Evolutionary conservation across 2,329 filamentous ascomycete genomes (phyloP).

Genomic region (Clarireedia hainanense): DNA sequence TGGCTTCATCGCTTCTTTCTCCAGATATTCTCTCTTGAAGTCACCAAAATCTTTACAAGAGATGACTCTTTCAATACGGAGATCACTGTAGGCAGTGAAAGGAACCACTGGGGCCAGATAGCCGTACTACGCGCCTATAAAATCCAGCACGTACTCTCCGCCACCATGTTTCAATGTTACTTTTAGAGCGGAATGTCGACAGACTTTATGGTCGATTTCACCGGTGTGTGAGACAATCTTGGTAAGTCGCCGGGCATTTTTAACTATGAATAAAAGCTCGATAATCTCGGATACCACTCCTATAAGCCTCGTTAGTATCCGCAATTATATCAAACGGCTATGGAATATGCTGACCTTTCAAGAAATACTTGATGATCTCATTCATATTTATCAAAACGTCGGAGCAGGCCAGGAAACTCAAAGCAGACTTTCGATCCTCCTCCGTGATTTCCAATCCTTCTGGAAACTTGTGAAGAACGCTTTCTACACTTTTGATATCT

Average conservation of each 20-base stretch:
- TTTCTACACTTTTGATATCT: background rate
- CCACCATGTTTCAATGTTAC: background rate
- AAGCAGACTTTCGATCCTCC: background rate
- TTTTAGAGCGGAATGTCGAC: background rate
- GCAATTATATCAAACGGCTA: background rate
- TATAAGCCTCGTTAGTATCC: background rate
- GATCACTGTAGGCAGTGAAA: background rate
- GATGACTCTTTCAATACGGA: background rate
- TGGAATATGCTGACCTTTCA: background rate
- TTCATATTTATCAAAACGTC: background rate
- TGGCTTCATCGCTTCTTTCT: no score
- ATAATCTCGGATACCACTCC: background rate
- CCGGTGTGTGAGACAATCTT: background rate
- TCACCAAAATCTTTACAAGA: background rate
- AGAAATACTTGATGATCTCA: background rate
- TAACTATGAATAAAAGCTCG: background rate
- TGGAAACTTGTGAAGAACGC: background rate
- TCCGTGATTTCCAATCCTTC: background rate
- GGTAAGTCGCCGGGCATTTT: constrained; percentile 1
- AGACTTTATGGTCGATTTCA: background rate
- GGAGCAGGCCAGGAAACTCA: background rate
- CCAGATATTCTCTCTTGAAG: background rate
- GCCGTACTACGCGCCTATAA: constrained; percentile 12
- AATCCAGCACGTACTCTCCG: constrained; percentile 10
- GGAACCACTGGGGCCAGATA: constrained; percentile 8